phyloP scores from a whole-genome alignment of 2,329 filamentous ascomycete species.

The Geosmithia flava region DNA sequence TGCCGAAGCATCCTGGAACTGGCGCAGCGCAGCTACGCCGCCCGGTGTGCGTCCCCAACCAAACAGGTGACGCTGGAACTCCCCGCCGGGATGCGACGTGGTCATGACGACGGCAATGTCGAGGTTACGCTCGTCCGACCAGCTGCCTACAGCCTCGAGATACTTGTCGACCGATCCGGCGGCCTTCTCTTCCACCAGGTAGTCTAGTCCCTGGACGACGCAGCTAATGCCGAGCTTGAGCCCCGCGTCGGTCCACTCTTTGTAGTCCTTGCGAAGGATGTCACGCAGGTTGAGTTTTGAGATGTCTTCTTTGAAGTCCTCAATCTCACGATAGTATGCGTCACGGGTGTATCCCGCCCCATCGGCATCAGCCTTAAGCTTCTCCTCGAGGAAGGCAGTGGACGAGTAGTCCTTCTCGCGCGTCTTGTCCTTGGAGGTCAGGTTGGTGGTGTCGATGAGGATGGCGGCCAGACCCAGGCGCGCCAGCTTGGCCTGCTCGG shows the following conservation, averaged over 20 bases:
- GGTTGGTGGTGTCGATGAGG: conserved; percentile 59
- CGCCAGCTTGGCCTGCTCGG: conserved; percentile 46
- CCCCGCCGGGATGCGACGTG: conserved; percentile 37
- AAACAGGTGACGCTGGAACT: conserved; percentile 55
- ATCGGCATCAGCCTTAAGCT: conserved; percentile 11
- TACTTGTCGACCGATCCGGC: conserved; percentile 29
- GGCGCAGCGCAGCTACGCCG: conserved; percentile 33
- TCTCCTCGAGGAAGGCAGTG: conserved; percentile 43
- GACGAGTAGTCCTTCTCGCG: conserved; percentile 47
- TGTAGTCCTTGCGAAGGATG: conserved; percentile 73
- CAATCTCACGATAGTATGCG: conserved; percentile 46
- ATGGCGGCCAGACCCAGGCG: conserved; percentile 58
- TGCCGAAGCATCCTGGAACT: conserved; percentile 35
- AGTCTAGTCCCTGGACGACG: conserved; percentile 49
- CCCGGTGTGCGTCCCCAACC: conserved; percentile 46
- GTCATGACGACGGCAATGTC: conserved; percentile 60
- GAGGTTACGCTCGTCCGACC: conserved; percentile 43
- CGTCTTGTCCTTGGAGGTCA: conserved; percentile 52
- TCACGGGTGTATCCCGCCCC: conserved; percentile 33
- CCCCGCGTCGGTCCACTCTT: conserved; percentile 54
- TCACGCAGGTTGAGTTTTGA: conserved; percentile 48
- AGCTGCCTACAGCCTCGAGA: conserved; percentile 33
- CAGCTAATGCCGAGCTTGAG: conserved; percentile 55
- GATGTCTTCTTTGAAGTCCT: conserved; percentile 56
- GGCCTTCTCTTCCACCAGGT: conserved; percentile 41